Evolutionary conservation across 2,329 filamentous ascomycete genomes (phyloP).

Genomic region (Pezicula radicicola): DNA sequence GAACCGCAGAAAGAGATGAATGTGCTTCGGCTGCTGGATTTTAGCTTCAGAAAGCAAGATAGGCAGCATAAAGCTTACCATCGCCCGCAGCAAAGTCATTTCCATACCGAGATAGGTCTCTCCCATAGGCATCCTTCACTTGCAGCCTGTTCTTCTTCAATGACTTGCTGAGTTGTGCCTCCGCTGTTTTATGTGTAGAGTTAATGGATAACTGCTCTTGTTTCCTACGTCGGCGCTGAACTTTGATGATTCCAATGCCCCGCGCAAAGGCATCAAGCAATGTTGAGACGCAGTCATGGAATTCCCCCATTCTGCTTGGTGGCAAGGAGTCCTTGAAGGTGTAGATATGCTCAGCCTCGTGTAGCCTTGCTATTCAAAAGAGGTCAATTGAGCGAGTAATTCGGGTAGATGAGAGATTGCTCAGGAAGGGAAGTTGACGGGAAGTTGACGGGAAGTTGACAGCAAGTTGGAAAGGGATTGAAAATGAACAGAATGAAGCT

Average conservation of each 20-base stretch:
- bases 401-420: not conserved
- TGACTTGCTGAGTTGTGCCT: conserved; percentile 34
- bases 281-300: conserved; percentile 40
- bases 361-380: not conserved
- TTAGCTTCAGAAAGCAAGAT: not conserved
- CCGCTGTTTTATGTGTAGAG: conserved; percentile 32
- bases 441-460: no score
- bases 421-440: not conserved
- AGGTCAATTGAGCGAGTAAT: not conserved
- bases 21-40: conserved; percentile 21
- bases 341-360: conserved; percentile 2
- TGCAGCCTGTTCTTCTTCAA: conserved; percentile 23
- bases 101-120: conserved; percentile 37
- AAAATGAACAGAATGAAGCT: not conserved
- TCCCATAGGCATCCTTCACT: conserved; percentile 40
- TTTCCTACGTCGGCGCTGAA: conserved; percentile 30
- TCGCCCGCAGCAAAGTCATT: conserved; percentile 44
- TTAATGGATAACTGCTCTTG: conserved; percentile 20
- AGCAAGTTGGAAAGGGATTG: not conserved
- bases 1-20: conserved; percentile 28
- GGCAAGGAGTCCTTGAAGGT: not conserved
- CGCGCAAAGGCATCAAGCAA: conserved; percentile 44
- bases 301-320: conserved; percentile 32
- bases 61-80: conserved; percentile 32
- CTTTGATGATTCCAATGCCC: conserved; percentile 31